Percentiles rank a stretch among this genome's conserved stretches.
phyloP scores from a whole-genome alignment of 305 asterid genomes.

The Fraxinus baroniana region DNA sequence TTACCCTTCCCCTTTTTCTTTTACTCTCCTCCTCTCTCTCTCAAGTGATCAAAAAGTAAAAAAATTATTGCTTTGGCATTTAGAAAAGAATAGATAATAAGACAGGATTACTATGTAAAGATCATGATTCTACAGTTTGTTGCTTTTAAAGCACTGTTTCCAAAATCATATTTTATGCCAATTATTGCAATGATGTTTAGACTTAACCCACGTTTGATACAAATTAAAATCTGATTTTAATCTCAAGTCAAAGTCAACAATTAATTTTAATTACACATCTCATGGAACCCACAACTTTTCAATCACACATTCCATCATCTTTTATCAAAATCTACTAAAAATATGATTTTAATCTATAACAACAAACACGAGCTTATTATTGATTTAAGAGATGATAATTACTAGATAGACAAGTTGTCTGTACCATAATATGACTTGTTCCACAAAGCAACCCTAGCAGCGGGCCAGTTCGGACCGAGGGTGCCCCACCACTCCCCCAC shows the following conservation, averaged over 20 bases:
- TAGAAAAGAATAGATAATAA: not conserved
- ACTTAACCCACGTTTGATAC: not conserved
- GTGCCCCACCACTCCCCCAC: too few species aligned
- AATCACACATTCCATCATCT: too few species aligned
- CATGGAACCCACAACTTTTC: too few species aligned
- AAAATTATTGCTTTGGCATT: not conserved
- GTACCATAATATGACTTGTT: not conserved
- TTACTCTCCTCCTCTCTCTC: not conserved
- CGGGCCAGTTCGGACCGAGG: too few species aligned
- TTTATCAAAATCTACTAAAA: too few species aligned
- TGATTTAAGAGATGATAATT: not conserved
- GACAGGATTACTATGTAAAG: not conserved
- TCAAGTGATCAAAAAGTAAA: not conserved
- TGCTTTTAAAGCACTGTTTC: not conserved
- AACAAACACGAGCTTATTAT: not conserved
- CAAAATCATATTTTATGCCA: not conserved
- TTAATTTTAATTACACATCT: too few species aligned
- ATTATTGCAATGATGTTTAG: not conserved
- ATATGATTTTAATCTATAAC: too few species aligned
- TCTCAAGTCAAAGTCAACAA: too few species aligned
- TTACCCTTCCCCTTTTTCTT: not conserved
- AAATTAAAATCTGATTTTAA: too few species aligned
- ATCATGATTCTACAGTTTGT: not conserved
- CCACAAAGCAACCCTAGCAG: not conserved
- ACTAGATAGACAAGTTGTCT: not conserved